A percentile compares a stretch with the other conserved stretches of the same genome.
These are phyloP conservation scores for Ophiocordyceps camponoti-rufipedis DNA, from an alignment of 2,329 filamentous ascomycete species.

Conservation along the genomic window DNA sequence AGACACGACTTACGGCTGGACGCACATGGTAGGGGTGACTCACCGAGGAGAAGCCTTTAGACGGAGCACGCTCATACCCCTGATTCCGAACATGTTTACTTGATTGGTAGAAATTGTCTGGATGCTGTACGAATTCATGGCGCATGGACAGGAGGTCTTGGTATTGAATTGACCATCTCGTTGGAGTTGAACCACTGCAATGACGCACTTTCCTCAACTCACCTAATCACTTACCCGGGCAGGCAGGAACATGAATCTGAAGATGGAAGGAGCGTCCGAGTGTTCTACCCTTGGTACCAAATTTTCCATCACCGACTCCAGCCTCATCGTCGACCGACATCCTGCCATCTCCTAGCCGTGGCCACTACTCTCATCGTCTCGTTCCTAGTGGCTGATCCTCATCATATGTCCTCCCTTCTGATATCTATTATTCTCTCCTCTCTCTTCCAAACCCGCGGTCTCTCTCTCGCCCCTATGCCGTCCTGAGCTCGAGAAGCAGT, in stretches of 20 bases:
- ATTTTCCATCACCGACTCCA: too few relatives aligned
- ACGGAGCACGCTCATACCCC: background rate
- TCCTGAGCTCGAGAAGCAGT: constrained; percentile 2
- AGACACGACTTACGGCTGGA: background rate
- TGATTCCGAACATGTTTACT: too few relatives aligned
- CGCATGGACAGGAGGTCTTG: too few relatives aligned
- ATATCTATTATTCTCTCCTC: background rate
- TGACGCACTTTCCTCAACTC: too few relatives aligned
- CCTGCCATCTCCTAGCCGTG: background rate
- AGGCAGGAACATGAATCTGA: too few relatives aligned
- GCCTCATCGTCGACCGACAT: background rate
- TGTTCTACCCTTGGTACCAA: too few relatives aligned
- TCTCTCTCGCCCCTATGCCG: background rate
- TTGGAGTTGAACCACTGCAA: too few relatives aligned
- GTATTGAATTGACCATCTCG: too few relatives aligned
- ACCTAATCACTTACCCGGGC: too few relatives aligned
- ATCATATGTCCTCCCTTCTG: background rate
- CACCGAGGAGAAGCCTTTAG: too few relatives aligned
- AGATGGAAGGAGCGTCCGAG: background rate
- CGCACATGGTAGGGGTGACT: background rate
- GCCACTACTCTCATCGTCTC: background rate
- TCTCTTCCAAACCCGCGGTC: background rate
- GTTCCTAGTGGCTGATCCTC: background rate
- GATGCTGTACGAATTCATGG: too few relatives aligned
- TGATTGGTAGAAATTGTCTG: too few relatives aligned